Percentiles rank a stretch among this genome's conserved stretches.
Evolutionary conservation across 176 grass and related monocot species (phyloP).

Genomic region (Triticum turgidum): DNA sequence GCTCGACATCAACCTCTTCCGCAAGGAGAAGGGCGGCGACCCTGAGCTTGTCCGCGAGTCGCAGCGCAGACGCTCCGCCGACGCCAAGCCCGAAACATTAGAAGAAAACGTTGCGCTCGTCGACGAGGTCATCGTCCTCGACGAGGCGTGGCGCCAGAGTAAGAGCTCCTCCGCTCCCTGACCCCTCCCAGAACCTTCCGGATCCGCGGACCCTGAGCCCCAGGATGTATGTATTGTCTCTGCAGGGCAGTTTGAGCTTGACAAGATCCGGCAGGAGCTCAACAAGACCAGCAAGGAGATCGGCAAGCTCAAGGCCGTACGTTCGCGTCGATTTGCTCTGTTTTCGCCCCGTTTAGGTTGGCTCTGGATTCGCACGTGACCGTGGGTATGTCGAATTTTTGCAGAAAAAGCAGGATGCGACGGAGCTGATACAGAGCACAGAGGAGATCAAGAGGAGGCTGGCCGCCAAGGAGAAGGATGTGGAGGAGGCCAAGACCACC

Average conservation of each 20-base stretch:
- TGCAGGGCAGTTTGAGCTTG: constrained; percentile 82
- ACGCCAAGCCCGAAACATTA: background rate
- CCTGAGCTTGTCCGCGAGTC: constrained; percentile 74
- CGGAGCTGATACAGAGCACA: constrained; percentile 73
- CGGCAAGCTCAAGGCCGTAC: constrained; percentile 76
- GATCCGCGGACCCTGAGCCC: background rate
- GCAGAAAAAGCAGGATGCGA: constrained; percentile 58
- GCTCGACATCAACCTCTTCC: constrained; percentile 88
- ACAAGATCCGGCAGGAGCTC: constrained; percentile 69
- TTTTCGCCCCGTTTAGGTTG: background rate
- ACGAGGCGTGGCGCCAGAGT: constrained; percentile 84
- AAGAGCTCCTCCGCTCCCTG: background rate
- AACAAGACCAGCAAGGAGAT: constrained; percentile 88
- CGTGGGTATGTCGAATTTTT: background rate
- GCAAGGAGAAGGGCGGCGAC: constrained; percentile 69
- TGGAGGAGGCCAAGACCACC: constrained; percentile 81
- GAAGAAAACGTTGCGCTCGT: constrained; percentile 49
- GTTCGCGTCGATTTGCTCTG: background rate
- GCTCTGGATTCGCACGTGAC: background rate
- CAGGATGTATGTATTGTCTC: background rate
- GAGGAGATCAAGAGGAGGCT: constrained; percentile 70
- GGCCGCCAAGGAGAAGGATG: constrained; percentile 69
- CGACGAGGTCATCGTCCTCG: constrained; percentile 80
- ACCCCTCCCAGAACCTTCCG: background rate
- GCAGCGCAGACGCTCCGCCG: constrained; percentile 56